Percentiles rank a stretch among this genome's conserved stretches.
Conservation (phyloP, 23 red algal genomes). For the Chondrus crispus region DNA sequence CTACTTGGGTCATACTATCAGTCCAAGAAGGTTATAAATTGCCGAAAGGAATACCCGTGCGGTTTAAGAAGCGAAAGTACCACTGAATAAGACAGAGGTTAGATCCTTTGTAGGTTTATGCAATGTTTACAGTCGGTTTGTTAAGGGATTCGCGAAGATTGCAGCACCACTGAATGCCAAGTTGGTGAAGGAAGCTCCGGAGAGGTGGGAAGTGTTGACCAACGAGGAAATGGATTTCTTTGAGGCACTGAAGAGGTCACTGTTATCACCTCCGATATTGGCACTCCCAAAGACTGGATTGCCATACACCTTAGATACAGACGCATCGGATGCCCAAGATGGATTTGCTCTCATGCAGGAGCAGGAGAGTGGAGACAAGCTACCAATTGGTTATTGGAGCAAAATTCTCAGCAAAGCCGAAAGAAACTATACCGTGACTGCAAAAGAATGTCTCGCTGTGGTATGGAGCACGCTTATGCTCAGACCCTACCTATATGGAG, state of each 20-base stretch:
- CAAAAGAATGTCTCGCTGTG: constrained; percentile 24
- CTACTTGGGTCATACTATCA: constrained; percentile 24
- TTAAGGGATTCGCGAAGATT: not conserved
- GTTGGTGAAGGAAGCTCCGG: not conserved
- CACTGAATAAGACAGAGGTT: not conserved
- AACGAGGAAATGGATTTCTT: not conserved
- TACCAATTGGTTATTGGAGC: constrained; percentile 37
- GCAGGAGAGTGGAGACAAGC: not conserved
- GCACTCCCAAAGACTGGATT: not conserved
- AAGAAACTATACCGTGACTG: not conserved
- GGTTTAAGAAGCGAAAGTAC: not conserved
- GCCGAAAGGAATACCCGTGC: not conserved
- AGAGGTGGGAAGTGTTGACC: too few relatives aligned
- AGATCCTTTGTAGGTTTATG: constrained; percentile 39
- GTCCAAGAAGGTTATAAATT: constrained; percentile 22
- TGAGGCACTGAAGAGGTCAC: not conserved
- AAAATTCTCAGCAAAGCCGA: not conserved
- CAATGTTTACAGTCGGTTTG: constrained; percentile 41
- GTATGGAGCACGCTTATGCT: constrained; percentile 12
- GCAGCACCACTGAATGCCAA: not conserved
- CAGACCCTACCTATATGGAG: constrained; percentile 11
- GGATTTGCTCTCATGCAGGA: constrained; percentile 3
- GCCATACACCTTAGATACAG: not conserved
- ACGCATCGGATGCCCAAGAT: not conserved
- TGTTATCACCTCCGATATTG: not conserved